Evolutionary conservation across 148 eudicot genomes (phyloP), one percentile per base, ranked within the genome.

Genomic region (Camellia lanceoleosa): DNA sequence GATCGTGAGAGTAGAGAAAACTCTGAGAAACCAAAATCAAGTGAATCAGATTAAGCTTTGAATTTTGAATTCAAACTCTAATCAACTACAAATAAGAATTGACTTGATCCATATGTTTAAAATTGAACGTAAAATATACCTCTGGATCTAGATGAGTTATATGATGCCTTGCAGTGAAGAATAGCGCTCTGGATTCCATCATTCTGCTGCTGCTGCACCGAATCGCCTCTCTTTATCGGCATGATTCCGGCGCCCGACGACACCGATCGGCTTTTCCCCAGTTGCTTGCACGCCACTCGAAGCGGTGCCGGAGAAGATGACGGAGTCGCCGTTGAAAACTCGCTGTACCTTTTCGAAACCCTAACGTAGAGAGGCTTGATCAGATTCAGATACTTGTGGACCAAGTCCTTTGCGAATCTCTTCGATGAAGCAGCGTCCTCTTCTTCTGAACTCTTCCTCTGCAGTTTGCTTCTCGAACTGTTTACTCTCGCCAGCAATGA

Each of bases 121-220:
- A 47, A 10, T 2, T n/a, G 7, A 5, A 66, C 49, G 51, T 5
- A 61, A 61, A 2, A 61, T 64, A 3, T 6, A 4, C 23, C 20
- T 10, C 5, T 64, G 59, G 77, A 77, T 43, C 69, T 66, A 20
- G 84, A 60, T 1, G 89, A 82, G 79, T 80, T 87, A 73, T 80
- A 85, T 0, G 91, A 91, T 23, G 75, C 80, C 61, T 89, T 91
- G 86, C 94, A 91, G 67, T 91, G 91, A 73, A 87, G 84, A 56
- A 91, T 91, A 56, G 94, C 94, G 18, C 94, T 82, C 83, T 89
- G 88, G 68, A 91, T 91, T 16, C 90, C 90, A 42, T 91, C 88
- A 23, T 30, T 30, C 38, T 88, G 81, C 65, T 84, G 90, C 60
- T 81, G 86, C 64, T 79, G 55, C 14, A 83, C 61, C 30, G 88